Evolutionary conservation across 805 yeast species (phyloP), one percentile per base, ranked within the genome.

Genomic region (Yarrowia porcina): DNA sequence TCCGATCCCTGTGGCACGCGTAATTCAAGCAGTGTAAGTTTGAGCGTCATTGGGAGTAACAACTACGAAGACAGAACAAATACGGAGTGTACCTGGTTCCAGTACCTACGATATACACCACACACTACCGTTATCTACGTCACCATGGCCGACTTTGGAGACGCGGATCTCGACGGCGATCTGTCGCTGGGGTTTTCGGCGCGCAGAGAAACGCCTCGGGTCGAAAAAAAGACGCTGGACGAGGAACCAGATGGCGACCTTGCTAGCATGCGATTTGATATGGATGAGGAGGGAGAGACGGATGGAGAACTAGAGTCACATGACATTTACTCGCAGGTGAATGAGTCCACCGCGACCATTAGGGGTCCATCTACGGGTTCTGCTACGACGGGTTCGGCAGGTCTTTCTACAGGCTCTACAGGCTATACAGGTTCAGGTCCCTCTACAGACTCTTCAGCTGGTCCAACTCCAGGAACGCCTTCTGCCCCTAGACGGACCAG

Each of bases 221-320:
- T 17, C n/a, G 59, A 52, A 25, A 52, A 52, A 35, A 52, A 35
- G 33, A 36, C n/a, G 59, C 44, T 25, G 33, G 44, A 52, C 33
- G 59, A 35, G 25, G 59, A 52, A 17, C 59, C 44, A 2, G 59
- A 52, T n/a, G 59, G 59, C 17, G 59, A 52, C 59, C 59, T 52
- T 23, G 59, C 59, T 33, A 52, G 59, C 8, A 52, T 52, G 59
- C 36, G 44, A 36, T 52, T 52, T 25, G 59, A 56, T 21, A 15
- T 49, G 28, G 61, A 56, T n/a, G 49, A 39, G 9, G 49, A 41
- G 20, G 39, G 27, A 7, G 47, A 7, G 3, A 13, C 9, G 21
- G 41, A 49, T 10, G 13, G n/a, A 4, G 44, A 23, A n/a, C 30
- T 4, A n/a, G 33, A 54, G 27, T 36, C 36, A 1, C 18, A 33